Evolutionary conservation across 2,329 filamentous ascomycete species (phyloP).

Genomic region (Hansfordia pulvinata): DNA sequence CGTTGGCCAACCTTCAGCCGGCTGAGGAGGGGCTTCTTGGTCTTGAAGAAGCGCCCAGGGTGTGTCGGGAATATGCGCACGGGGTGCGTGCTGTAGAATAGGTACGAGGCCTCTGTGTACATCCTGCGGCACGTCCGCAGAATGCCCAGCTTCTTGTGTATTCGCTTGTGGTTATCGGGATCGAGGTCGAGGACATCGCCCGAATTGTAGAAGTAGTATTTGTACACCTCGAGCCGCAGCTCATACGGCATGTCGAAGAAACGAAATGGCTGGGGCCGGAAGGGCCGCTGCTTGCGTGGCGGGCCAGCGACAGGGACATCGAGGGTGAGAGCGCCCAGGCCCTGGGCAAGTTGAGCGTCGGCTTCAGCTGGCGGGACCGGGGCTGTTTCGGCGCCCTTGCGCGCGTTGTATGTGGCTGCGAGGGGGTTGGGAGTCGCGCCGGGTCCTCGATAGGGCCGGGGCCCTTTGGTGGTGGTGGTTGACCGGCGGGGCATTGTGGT

Average conservation of each 20-base stretch:
- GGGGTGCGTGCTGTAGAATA: slow-evolving; percentile 49
- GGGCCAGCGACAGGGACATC: slow-evolving; percentile 1
- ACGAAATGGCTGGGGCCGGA: slow-evolving; percentile 32
- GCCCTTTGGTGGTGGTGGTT: no score
- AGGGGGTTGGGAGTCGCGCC: no score
- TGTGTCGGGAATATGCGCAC: slow-evolving; percentile 55
- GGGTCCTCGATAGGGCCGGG: no score
- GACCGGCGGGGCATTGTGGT: no score
- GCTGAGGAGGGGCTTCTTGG: slow-evolving; percentile 56
- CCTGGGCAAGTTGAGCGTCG: no score
- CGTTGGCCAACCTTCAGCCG: slow-evolving; percentile 50
- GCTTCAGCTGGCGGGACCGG: no score
- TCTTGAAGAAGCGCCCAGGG: slow-evolving; percentile 55
- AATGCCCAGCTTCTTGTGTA: slow-evolving; percentile 45
- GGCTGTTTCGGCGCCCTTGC: no score
- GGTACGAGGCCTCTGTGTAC: slow-evolving; percentile 48
- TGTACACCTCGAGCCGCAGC: slow-evolving; percentile 56
- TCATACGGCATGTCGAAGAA: slow-evolving; percentile 59
- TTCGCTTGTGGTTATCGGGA: slow-evolving; percentile 47
- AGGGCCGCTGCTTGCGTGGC: neutral
- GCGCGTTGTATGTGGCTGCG: no score
- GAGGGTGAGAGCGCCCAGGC: neutral
- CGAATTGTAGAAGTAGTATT: slow-evolving; percentile 40
- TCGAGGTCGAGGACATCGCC: slow-evolving; percentile 51
- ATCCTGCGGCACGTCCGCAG: slow-evolving; percentile 47